Percentiles rank a stretch among this genome's conserved stretches.
Evolutionary conservation across 2,329 filamentous ascomycete species (phyloP).

Genomic region (Scortechinia acanthostroma): DNA sequence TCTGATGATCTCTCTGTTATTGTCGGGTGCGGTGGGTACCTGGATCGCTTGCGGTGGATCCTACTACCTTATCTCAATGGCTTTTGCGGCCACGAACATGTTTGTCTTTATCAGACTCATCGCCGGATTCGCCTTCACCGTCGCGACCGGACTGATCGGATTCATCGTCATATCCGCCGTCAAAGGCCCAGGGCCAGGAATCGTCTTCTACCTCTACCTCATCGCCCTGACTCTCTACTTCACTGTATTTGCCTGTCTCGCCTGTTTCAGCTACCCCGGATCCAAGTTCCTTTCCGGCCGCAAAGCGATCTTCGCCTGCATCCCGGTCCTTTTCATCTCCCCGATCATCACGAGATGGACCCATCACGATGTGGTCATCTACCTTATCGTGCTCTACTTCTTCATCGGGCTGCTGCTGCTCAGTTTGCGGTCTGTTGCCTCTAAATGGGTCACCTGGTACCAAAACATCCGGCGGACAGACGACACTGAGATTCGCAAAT

Average conservation of each 20-base stretch:
- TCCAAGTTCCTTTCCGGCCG: slow-evolving; percentile 42
- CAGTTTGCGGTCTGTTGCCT: slow-evolving; percentile 33
- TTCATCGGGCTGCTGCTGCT: slow-evolving; percentile 36
- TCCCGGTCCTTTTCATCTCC: slow-evolving; percentile 39
- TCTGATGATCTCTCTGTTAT: slow-evolving; percentile 40
- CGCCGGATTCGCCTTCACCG: slow-evolving; percentile 23
- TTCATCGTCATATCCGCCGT: slow-evolving; percentile 32
- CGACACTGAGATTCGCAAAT: slow-evolving; percentile 27
- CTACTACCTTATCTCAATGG: slow-evolving; percentile 34
- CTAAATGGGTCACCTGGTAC: slow-evolving; percentile 34
- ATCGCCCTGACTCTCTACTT: slow-evolving; percentile 42
- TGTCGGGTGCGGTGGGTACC: slow-evolving; percentile 44
- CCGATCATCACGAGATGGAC: slow-evolving; percentile 40
- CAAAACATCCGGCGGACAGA: slow-evolving; percentile 39
- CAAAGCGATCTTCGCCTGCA: slow-evolving; percentile 35
- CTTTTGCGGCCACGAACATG: slow-evolving; percentile 13
- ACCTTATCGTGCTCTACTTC: slow-evolving; percentile 35
- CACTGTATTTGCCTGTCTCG: slow-evolving; percentile 36
- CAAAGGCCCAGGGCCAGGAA: slow-evolving; percentile 27
- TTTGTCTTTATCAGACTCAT: slow-evolving; percentile 19
- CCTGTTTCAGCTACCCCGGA: slow-evolving; percentile 39
- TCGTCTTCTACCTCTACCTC: slow-evolving; percentile 47
- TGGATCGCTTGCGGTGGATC: slow-evolving; percentile 48
- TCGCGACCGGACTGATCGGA: slow-evolving; percentile 21
- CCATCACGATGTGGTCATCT: slow-evolving; percentile 39